A percentile compares a stretch with the other conserved stretches of the same genome.
These are phyloP conservation scores for Emergomyces pasteurianus DNA, from an alignment of 2,329 filamentous ascomycete genomes.

Conservation along the genomic window DNA sequence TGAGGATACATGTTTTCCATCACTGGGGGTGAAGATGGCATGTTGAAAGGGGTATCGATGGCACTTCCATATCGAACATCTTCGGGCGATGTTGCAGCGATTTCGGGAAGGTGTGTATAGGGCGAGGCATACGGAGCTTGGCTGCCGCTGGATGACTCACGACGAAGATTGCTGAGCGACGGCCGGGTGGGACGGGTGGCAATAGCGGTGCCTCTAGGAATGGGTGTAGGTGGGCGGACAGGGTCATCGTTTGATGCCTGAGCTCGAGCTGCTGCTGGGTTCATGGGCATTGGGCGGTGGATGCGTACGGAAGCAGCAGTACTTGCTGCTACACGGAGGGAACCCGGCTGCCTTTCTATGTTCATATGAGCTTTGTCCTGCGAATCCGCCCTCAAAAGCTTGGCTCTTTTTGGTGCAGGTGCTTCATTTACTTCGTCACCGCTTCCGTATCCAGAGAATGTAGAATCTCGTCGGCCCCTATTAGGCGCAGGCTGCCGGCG, in stretches of 20 bases:
- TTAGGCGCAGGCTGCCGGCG: slow-evolving; percentile 15
- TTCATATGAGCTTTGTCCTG: slow-evolving; percentile 54
- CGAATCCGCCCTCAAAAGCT: slow-evolving; percentile 60
- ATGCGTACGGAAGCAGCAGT: slow-evolving; percentile 78
- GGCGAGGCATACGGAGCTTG: slow-evolving; percentile 27
- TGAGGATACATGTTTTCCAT: slow-evolving; percentile 52
- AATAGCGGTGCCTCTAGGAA: slow-evolving; percentile 22
- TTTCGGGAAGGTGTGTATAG: slow-evolving; percentile 29
- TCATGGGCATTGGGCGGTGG: slow-evolving; percentile 56
- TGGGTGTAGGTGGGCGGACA: slow-evolving; percentile 36
- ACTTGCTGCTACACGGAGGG: slow-evolving; percentile 78
- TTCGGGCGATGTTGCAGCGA: slow-evolving; percentile 38
- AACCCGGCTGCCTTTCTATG: slow-evolving; percentile 62
- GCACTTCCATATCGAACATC: slow-evolving; percentile 38
- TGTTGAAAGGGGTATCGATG: slow-evolving; percentile 61
- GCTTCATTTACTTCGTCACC: slow-evolving; percentile 54
- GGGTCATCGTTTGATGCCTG: slow-evolving; percentile 30
- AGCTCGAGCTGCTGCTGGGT: slow-evolving; percentile 22
- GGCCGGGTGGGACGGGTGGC: slow-evolving; percentile 21
- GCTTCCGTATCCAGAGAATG: slow-evolving; percentile 54
- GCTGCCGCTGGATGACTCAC: slow-evolving; percentile 47
- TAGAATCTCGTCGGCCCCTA: slow-evolving; percentile 23
- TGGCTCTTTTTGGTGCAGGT: slow-evolving; percentile 64
- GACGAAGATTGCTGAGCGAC: slow-evolving; percentile 43
- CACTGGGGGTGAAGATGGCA: slow-evolving; percentile 82